These are phyloP conservation scores for Cladophialophora carrionii DNA, from an alignment of 2,329 filamentous ascomycete genomes.

Conservation along the genomic window DNA sequence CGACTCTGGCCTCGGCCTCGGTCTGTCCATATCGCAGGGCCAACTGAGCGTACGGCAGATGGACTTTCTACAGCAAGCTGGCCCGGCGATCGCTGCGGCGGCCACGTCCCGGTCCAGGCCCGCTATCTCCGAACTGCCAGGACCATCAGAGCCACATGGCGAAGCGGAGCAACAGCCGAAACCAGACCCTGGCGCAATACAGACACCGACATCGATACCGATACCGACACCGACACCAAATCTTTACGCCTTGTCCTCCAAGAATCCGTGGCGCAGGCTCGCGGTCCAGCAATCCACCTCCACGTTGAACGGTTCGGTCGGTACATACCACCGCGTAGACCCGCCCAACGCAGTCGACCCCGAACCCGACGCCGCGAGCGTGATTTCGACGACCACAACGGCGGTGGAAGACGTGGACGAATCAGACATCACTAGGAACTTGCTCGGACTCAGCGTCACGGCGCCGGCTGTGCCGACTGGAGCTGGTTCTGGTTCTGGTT, in stretches of 20 bases:
- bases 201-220: background rate
- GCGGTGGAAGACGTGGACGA: background rate
- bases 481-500: background rate
- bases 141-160: too few relatives aligned
- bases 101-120: too few relatives aligned
- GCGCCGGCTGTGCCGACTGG: background rate
- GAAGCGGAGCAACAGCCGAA: background rate
- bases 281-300: background rate
- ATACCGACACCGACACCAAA: background rate
- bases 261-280: constrained; percentile 9
- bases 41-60: background rate
- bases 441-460: background rate
- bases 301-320: background rate
- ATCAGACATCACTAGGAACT: background rate
- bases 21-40: background rate
- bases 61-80: background rate
- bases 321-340: background rate
- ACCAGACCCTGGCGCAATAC: background rate
- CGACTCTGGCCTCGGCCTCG: background rate
- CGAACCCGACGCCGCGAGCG: background rate
- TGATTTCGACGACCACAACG: background rate
- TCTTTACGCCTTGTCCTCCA: background rate
- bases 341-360: background rate
- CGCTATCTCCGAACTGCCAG: background rate
- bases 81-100: background rate